These are phyloP conservation scores for Dionaea muscipula DNA, from an alignment of 179 eudicot genomes.

Conservation along the genomic window DNA sequence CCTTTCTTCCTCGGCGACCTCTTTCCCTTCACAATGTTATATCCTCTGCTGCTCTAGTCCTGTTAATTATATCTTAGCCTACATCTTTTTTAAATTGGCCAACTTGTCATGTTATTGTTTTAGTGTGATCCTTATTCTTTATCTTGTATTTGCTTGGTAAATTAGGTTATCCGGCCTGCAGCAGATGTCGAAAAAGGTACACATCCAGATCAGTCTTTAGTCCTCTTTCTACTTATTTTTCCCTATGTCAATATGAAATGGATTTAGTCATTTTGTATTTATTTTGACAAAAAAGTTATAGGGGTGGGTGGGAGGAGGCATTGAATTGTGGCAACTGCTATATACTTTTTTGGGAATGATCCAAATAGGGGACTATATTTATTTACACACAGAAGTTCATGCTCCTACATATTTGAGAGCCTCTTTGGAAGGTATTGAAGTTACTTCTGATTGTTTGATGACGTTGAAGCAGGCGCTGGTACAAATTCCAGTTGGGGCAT, in stretches of 20 bases:
- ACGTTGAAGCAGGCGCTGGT: conserved; percentile 30
- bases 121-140: neutral
- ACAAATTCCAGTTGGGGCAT: conserved; percentile 52
- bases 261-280: neutral
- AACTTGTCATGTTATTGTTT: neutral
- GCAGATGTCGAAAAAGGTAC: conserved; percentile 54
- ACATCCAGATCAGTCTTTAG: conserved; percentile 39
- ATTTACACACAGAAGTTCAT: no score
- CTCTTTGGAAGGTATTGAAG: neutral
- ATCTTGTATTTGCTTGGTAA: conserved; percentile 1
- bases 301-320: no score
- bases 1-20: neutral
- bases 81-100: neutral
- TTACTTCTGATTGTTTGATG: neutral
- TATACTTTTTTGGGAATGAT: no score
- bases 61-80: neutral
- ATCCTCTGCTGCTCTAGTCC: neutral
- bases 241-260: neutral
- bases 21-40: neutral
- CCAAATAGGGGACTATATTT: no score
- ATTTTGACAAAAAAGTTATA: neutral
- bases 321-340: no score
- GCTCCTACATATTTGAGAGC: no score
- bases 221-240: neutral
- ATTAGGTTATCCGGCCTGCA: conserved; percentile 45